Evolutionary conservation across 148 eudicot species (phyloP).

Genomic region (Chenopodium quinoa): DNA sequence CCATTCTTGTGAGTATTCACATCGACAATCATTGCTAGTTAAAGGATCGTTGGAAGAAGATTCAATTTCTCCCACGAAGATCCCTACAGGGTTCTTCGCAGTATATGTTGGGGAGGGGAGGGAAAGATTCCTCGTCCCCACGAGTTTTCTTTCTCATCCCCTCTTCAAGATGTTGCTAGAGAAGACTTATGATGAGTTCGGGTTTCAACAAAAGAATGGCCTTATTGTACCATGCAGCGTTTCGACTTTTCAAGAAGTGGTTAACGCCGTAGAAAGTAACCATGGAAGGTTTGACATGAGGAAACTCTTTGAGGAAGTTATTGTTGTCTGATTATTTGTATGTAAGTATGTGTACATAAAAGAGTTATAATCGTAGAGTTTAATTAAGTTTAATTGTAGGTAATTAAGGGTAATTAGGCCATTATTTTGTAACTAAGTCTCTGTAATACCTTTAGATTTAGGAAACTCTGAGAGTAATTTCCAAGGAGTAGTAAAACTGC

Average conservation of each 20-base stretch:
- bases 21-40: constrained; percentile 32
- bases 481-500: background rate
- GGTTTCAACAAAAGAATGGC: constrained; percentile 63
- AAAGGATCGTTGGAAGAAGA: constrained; percentile 22
- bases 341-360: background rate
- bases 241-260: constrained; percentile 52
- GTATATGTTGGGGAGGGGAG: constrained; percentile 71
- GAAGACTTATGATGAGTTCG: constrained; percentile 73
- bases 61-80: constrained; percentile 10
- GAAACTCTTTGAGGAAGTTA: constrained; percentile 48
- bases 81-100: constrained; percentile 55
- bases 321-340: background rate
- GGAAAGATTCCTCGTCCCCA: constrained; percentile 68
- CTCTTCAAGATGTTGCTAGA: constrained; percentile 77
- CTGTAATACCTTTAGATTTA: background rate
- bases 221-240: constrained; percentile 72
- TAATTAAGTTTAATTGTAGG: background rate
- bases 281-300: constrained; percentile 61
- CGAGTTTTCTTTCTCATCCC: constrained; percentile 73
- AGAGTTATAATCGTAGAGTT: background rate
- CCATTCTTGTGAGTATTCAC: constrained; percentile 20
- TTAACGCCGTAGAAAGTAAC: constrained; percentile 51
- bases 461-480: background rate
- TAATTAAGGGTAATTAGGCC: background rate
- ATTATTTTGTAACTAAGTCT: background rate